Evolutionary conservation across 2,329 filamentous ascomycete species (phyloP), one percentile per base, ranked within the genome.

Genomic region (Xylaria sp.): DNA sequence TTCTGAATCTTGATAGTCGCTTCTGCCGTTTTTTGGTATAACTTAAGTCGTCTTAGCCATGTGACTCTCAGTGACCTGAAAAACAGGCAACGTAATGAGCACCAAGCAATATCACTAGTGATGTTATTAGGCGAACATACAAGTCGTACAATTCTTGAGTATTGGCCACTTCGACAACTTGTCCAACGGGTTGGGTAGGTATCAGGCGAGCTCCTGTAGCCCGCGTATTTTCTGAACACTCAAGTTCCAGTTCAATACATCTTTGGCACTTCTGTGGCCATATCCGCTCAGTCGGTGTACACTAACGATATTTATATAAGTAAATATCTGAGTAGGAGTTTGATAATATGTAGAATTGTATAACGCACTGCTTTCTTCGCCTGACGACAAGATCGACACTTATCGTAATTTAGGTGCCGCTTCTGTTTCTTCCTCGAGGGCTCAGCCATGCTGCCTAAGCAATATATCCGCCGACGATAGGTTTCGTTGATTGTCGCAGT

Each of bases 181-280:
- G 48, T 20, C 26, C n/a, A n/a, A 10, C 31, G 11, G 33, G 42
- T 7, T 48, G 56, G 10, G 10, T 1, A 51, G 51, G 2, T 7
- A 65, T 15, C 15, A n/a, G 33, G 9, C 40, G 51, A 40, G 46
- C 36, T 59, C 48, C 46, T 17, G 28, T n/a, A 26, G 60, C 60
- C 7, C 65, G 46, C 6, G 53, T 48, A 53, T 59, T 67, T 36
- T 64, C 65, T 6, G 60, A 64, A 36, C 65, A 67, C 13, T 67
- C 60, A 33, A 67, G 54, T 31, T 56, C 46, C 20, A 54, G 15
- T 23, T 64, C 56, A 13, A 17, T 54, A 26, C 65, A 67, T 38
- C 65, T 53, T 7, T 59, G 20, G 38, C 60, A 67, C 28, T 59
- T 67, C 46, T 67, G 38, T 36, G 60, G 65, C 59, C 59, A 67